Evolutionary conservation across 2,329 filamentous ascomycete genomes (phyloP), one percentile per base, ranked within the genome.

Genomic region (Aspergillus glaucus): DNA sequence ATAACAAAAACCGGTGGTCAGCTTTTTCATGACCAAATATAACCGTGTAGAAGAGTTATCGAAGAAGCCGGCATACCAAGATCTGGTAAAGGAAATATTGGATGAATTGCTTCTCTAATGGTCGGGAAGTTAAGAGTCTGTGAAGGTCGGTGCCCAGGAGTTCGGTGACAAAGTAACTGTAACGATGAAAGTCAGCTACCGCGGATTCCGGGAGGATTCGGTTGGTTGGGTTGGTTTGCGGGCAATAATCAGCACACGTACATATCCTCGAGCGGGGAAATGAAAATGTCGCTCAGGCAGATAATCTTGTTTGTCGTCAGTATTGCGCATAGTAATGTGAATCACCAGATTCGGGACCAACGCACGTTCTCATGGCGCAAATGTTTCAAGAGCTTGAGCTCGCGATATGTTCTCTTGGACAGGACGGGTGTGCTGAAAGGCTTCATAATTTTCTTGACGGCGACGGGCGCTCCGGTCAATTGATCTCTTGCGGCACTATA

Each of bases 401-500:
- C 93, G 66, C 93, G 85, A 72, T 98, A 98, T 58, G 93, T 98
- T 67, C 93, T 83, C 79, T 98, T 98, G 50, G 93, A 93, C 43
- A 98, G 79, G 50, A 98, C 93, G 1, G 93, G 91, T n/a, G 93
- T 98, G 79, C 91, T 96, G 75, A 98, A 98, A 8, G 93, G 93
- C 79, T 97, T 98, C 92, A 98, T 97, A 67, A 98, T 98, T 82
- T 98, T 98, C 82, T 98, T 98, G 69, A 98, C 91, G 51, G 93
- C 93, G 53, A 98, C 93, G 73, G 91, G 90, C 72, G 96, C 91
- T 69, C 82, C 88, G 52, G 93, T 97, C 73, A 98, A 89, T 77
- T 97, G 91, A 72, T 98, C 93, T 75, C 90, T 92, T 50, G 93
- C 93, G 56, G 93, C 97, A 75, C 92, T 97, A 42, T 39, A 40